Conservation (phyloP, 2,329 filamentous ascomycete species). For the Pestalotiopsis sp. region DNA sequence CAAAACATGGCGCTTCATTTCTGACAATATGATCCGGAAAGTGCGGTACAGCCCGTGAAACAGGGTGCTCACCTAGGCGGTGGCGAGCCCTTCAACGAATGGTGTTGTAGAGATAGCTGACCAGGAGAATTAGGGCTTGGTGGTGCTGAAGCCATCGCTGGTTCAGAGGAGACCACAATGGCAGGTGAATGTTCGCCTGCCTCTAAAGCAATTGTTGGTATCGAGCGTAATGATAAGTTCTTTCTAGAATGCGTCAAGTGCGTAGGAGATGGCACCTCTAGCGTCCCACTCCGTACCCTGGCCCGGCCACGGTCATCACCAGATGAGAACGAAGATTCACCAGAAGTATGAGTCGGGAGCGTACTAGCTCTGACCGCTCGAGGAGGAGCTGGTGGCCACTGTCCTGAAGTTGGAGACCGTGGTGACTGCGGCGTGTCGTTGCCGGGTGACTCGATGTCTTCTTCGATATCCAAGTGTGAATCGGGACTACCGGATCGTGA, state of each 20-base stretch:
- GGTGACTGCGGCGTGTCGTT: constrained; percentile 16
- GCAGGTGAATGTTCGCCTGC: constrained; percentile 1
- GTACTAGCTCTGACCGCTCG: constrained; percentile 20
- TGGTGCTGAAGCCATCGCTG: background rate
- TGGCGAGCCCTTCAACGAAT: background rate
- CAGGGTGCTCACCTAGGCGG: background rate
- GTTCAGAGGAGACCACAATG: constrained; percentile 22
- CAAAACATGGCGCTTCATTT: no score
- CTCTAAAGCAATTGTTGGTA: constrained; percentile 1
- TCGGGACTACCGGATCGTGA: constrained; percentile 39
- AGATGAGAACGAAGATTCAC: background rate
- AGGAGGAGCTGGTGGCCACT: constrained; percentile 17
- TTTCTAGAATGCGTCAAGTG: constrained; percentile 18
- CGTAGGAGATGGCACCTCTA: constrained; percentile 29
- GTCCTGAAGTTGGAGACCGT: constrained; percentile 18
- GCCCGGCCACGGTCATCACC: constrained; percentile 20
- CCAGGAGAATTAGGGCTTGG: background rate
- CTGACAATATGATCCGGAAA: no score
- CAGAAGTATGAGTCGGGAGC: constrained; percentile 13
- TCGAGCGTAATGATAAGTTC: background rate
- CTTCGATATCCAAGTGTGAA: constrained; percentile 19
- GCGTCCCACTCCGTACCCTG: constrained; percentile 28
- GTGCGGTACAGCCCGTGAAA: background rate
- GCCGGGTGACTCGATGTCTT: constrained; percentile 14
- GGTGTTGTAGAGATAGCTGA: no score